Evolutionary conservation across 345 rosid species (phyloP).

Genomic region (Raphanus raphanistrum): DNA sequence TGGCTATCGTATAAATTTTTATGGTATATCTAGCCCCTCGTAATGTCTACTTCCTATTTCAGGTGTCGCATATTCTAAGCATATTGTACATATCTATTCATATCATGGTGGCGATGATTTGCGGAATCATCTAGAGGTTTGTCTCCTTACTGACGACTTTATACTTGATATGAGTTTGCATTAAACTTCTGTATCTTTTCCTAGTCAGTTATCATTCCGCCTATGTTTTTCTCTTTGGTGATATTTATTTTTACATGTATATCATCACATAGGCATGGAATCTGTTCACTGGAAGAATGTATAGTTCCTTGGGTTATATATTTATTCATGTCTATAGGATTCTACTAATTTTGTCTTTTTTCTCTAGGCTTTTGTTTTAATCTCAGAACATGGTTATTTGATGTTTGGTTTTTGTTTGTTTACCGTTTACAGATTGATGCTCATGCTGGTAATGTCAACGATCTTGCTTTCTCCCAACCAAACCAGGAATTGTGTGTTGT

Average conservation of each 20-base stretch:
- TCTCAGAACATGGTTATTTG: conserved; percentile 10
- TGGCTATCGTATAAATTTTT: background rate
- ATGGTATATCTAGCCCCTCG: background rate
- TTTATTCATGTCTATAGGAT: background rate
- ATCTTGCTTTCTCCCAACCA: conserved; percentile 68
- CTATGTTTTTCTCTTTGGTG: background rate
- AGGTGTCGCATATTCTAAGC: conserved; percentile 85
- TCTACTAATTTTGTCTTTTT: conserved; percentile 2
- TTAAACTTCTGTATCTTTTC: background rate
- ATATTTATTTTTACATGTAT: background rate
- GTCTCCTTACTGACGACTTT: conserved; percentile 30
- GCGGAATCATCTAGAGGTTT: conserved; percentile 59
- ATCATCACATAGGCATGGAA: conserved; percentile 5
- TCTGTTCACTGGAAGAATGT: background rate
- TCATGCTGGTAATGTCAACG: conserved; percentile 65
- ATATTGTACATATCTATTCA: conserved; percentile 72
- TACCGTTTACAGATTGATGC: conserved; percentile 59
- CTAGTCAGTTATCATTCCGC: conserved; percentile 12
- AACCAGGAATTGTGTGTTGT: conserved; percentile 60
- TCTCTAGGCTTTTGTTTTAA: no score
- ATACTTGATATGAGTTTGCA: conserved; percentile 10
- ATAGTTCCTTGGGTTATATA: background rate
- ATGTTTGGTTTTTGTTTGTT: background rate
- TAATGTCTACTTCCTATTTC: conserved; percentile 23
- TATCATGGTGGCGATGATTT: conserved; percentile 54